Percentiles rank a stretch among this genome's conserved stretches.
Conservation (phyloP, 495 filamentous ascomycete species). For the Xylaria palmicola region DNA sequence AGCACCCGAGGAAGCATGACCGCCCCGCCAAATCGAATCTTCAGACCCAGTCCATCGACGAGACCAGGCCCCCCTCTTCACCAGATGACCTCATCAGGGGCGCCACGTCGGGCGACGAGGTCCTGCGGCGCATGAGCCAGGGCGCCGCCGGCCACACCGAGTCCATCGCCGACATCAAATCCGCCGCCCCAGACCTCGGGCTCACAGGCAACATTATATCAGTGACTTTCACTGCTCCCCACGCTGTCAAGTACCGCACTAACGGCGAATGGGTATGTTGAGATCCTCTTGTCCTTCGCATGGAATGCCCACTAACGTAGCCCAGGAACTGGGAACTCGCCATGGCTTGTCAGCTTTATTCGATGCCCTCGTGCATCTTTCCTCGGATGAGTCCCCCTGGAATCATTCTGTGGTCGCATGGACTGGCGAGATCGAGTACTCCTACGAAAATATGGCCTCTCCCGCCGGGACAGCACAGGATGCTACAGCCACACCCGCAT, state of each 20-base stretch:
- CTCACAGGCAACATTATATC: slow-evolving; percentile 84
- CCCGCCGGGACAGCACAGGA: slow-evolving; percentile 30
- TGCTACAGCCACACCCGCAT: slow-evolving; percentile 38
- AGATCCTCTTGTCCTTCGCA: neutral
- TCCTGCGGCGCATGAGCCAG: slow-evolving; percentile 63
- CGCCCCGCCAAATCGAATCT: slow-evolving; percentile 8
- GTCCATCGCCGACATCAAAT: slow-evolving; percentile 55
- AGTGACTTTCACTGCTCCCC: slow-evolving; percentile 81
- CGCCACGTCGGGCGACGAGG: slow-evolving; percentile 56
- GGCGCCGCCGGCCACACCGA: slow-evolving; percentile 42
- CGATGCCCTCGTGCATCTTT: slow-evolving; percentile 81
- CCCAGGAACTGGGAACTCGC: slow-evolving; percentile 68
- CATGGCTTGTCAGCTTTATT: slow-evolving; percentile 85
- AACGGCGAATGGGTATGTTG: slow-evolving; percentile 72
- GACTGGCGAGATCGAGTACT: slow-evolving; percentile 80
- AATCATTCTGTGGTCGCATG: slow-evolving; percentile 86
- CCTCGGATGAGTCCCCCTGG: slow-evolving; percentile 72
- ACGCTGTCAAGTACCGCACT: slow-evolving; percentile 64
- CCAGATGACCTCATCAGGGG: slow-evolving; percentile 50
- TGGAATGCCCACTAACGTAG: slow-evolving; percentile 7
- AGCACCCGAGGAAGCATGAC: slow-evolving; percentile 29
- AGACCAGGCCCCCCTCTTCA: slow-evolving; percentile 30
- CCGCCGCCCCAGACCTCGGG: slow-evolving; percentile 63
- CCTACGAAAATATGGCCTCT: slow-evolving; percentile 41
- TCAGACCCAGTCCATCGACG: slow-evolving; percentile 11